Percentiles rank a stretch among this genome's conserved stretches.
Conservation (phyloP, 371 early-diverging fungal species). For the Mortierella sp. region DNA sequence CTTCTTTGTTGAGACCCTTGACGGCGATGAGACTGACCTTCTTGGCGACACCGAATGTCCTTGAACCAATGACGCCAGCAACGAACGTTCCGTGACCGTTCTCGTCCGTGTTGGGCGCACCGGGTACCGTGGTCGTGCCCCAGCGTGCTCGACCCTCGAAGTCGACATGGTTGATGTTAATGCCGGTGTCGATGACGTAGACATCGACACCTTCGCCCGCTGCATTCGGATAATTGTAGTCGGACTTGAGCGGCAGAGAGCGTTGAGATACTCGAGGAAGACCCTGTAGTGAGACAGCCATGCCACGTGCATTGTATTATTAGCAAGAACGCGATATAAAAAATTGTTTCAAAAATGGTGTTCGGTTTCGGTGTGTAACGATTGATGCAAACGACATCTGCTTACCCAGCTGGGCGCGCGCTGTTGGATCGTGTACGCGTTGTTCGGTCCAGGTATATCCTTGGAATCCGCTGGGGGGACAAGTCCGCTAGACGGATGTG, state of each 20-base stretch:
- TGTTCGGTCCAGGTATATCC: constrained; percentile 24
- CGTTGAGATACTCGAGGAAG: constrained; percentile 68
- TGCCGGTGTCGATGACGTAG: constrained; percentile 89
- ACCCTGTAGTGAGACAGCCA: too few species aligned
- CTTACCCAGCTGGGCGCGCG: constrained; percentile 52
- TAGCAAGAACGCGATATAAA: too few species aligned
- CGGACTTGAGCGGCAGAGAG: constrained; percentile 23
- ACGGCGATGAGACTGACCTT: constrained; percentile 76
- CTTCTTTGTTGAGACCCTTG: constrained; percentile 61
- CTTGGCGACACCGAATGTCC: constrained; percentile 77
- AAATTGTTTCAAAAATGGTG: too few species aligned
- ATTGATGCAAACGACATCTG: not conserved
- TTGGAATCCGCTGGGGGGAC: constrained; percentile 9
- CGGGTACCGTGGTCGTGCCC: constrained; percentile 68
- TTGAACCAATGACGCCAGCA: constrained; percentile 71
- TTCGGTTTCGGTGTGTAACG: not conserved
- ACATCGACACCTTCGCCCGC: constrained; percentile 75
- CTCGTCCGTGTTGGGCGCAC: constrained; percentile 61
- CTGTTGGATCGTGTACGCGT: constrained; percentile 39
- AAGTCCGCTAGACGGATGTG: constrained; percentile 18
- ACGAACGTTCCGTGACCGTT: constrained; percentile 77
- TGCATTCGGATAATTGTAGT: constrained; percentile 53
- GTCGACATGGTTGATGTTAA: constrained; percentile 76
- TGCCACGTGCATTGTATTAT: too few species aligned
- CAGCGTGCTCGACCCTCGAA: constrained; percentile 79